phyloP scores from a whole-genome alignment of 1,284 basidiomycete genomes.

The Marasmius sp. region DNA sequence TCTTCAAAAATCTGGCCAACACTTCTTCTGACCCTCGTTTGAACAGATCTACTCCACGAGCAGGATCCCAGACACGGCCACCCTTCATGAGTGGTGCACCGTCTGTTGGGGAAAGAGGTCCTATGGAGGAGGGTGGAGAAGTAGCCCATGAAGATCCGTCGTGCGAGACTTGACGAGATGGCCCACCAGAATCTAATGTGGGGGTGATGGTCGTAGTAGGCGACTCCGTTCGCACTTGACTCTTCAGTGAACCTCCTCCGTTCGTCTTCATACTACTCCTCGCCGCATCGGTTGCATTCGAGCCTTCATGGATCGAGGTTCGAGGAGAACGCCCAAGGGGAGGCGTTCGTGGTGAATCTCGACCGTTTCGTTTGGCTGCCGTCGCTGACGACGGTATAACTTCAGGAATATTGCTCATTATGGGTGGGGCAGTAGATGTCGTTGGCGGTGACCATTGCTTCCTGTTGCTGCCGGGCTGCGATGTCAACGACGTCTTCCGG shows the following conservation, averaged over 20 bases:
- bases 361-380: constrained; percentile 16
- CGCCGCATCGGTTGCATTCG: constrained; percentile 8
- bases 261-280: constrained; percentile 8
- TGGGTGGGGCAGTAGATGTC: constrained; percentile 23
- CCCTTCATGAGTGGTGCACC: constrained; percentile 33
- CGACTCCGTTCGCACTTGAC: neutral
- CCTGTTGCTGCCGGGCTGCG: constrained; percentile 20
- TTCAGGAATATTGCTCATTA: constrained; percentile 24
- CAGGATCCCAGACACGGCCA: constrained; percentile 75
- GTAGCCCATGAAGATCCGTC: constrained; percentile 30
- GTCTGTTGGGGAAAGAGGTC: constrained; percentile 46
- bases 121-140: constrained; percentile 51
- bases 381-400: constrained; percentile 24
- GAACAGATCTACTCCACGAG: constrained; percentile 76
- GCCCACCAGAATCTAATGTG: constrained; percentile 11
- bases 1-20: constrained; percentile 73
- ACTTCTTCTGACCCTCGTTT: constrained; percentile 84
- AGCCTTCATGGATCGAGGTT: neutral
- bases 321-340: neutral
- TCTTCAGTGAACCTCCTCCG: neutral
- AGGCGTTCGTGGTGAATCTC: constrained; percentile 5
- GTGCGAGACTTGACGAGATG: constrained; percentile 34
- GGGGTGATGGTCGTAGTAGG: neutral
- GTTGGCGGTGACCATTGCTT: constrained; percentile 36
- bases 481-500: constrained; percentile 5